These are phyloP conservation scores for Dorcoceras hygrometricum DNA, from an alignment of 257 asterid species.

Conservation along the genomic window DNA sequence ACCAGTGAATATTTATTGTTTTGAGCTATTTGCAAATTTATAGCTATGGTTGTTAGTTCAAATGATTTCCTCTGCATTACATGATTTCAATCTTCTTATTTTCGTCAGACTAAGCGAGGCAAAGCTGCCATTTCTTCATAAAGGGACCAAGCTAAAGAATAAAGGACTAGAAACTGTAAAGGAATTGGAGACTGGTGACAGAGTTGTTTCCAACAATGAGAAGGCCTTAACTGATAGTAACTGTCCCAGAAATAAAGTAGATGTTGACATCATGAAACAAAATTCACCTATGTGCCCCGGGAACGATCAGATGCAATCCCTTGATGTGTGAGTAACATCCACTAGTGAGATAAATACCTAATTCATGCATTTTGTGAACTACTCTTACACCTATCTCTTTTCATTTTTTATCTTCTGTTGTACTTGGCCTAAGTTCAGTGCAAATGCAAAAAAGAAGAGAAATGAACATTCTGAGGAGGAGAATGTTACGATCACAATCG, in stretches of 20 bases:
- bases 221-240: slow-evolving; percentile 18
- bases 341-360: not conserved
- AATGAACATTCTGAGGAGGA: slow-evolving; percentile 36
- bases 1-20: too few species aligned
- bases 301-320: slow-evolving; percentile 26
- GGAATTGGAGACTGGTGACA: slow-evolving; percentile 20
- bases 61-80: slow-evolving; percentile 1
- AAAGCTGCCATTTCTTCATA: slow-evolving; percentile 30
- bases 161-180: slow-evolving; percentile 25
- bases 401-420: slow-evolving; percentile 21
- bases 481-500: too few species aligned
- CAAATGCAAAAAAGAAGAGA: slow-evolving; percentile 56
- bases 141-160: slow-evolving; percentile 17
- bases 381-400: slow-evolving; percentile 14
- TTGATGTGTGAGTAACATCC: slow-evolving; percentile 35
- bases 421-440: slow-evolving; percentile 24
- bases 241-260: slow-evolving; percentile 11
- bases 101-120: slow-evolving; percentile 19
- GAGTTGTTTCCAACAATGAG: slow-evolving; percentile 20
- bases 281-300: slow-evolving; percentile 24
- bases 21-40: too few species aligned
- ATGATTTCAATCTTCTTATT: slow-evolving; percentile 20
- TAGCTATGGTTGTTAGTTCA: too few species aligned
- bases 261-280: slow-evolving; percentile 20
- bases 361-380: slow-evolving; percentile 9